Percentiles rank a stretch among this genome's conserved stretches.
Conservation (phyloP, 2,329 filamentous ascomycete genomes). For the Colletotrichum camelliae region DNA sequence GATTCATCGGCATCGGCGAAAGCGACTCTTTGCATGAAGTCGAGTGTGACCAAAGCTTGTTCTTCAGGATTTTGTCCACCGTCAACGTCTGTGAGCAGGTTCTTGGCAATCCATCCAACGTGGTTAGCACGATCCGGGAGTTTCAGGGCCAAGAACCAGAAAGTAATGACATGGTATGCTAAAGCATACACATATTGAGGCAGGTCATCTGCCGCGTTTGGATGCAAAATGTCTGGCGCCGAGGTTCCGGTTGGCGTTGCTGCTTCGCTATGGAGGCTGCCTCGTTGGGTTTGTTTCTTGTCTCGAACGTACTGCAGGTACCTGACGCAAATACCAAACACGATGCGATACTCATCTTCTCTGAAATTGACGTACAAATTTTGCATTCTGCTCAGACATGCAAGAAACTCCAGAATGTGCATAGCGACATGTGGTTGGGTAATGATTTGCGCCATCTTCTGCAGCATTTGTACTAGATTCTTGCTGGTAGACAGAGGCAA, state of each 20-base stretch:
- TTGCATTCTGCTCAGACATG: constrained; percentile 82
- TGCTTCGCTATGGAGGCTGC: constrained; percentile 50
- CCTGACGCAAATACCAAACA: constrained; percentile 94
- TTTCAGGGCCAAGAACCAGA: constrained; percentile 94
- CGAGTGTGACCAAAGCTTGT: constrained; percentile 90
- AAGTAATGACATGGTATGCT: constrained; percentile 93
- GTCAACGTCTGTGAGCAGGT: constrained; percentile 79
- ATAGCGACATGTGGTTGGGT: constrained; percentile 91
- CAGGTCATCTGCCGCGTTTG: constrained; percentile 66
- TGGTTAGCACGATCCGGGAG: constrained; percentile 82
- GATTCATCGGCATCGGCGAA: constrained; percentile 87
- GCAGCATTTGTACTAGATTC: constrained; percentile 82
- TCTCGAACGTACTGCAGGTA: constrained; percentile 91
- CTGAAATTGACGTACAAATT: constrained; percentile 87
- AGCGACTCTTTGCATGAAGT: constrained; percentile 90
- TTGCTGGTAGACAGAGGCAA: constrained; percentile 87
- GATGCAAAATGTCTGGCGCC: constrained; percentile 19
- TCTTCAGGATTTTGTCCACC: constrained; percentile 83
- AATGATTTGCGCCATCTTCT: constrained; percentile 95
- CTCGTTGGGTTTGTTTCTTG: constrained; percentile 54
- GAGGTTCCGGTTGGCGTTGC: constrained; percentile 10
- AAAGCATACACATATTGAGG: constrained; percentile 94
- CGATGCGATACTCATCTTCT: constrained; percentile 89
- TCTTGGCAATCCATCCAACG: constrained; percentile 89
- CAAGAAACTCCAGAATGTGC: constrained; percentile 96